Base-by-base conservation (phyloP, 768 basidiomycete genomes). In the Amanita thiersii region DNA sequence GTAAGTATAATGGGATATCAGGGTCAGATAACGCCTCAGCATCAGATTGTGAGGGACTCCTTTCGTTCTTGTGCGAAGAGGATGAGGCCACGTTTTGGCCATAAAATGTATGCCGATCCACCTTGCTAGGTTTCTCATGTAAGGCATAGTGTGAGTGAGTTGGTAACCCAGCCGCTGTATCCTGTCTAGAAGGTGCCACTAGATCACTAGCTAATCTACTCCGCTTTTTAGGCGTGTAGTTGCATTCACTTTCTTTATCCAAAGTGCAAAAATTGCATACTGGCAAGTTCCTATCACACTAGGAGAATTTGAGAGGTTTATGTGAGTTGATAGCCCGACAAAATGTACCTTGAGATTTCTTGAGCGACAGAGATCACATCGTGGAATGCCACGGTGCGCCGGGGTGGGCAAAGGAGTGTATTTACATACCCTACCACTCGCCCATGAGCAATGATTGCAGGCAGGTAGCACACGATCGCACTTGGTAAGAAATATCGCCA, bases 351-450 rank as follows among this genome's bases (percentile, higher is more conserved):
- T 84, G 20, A 83, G 63, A 56, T 83, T 84, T 53, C 66, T 68
- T 29, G 67, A 59, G 15, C 81, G 79, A 60, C 81, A 84, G 30
- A 75, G 70, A 65, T 84, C 81, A 45, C 81, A 84, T 43, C 81
- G 67, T 21, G 81, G 81, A 46, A 84, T 82, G 17, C 81, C 81
- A 45, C 81, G 71, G 56, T 84, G 81, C 28, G 81, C 82, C 30
- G 81, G 82, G 3, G 81, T 84, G 14, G 81, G 81, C 32, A 84
- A 59, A 40, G 81, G 81, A 7, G 81, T 82, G 58, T 84, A 84
- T 56, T 70, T 73, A 61, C 81, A 84, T 45, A 80, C 77, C 47
- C 72, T 64, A n/a, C 71, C 70, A 42, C 68, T 70, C 11, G 72
- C 69, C 75, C 75, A 81, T 17, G 74, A 72, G 47, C 81, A 84